phyloP scores from a whole-genome alignment of 2,329 filamentous ascomycete species.

The Colletotrichum higginsianum region DNA sequence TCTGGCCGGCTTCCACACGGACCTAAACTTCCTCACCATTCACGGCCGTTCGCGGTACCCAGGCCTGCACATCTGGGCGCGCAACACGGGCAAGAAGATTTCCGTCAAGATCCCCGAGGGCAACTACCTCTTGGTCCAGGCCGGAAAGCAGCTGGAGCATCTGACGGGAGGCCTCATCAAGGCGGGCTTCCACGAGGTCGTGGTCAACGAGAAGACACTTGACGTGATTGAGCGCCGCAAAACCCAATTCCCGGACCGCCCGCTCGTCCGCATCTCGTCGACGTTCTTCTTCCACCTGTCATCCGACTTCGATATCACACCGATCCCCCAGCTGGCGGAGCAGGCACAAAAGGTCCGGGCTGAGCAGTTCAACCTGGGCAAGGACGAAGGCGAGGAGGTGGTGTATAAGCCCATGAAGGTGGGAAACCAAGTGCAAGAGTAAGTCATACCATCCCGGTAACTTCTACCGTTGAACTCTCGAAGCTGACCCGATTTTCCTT shows the following conservation, averaged over 20 bases:
- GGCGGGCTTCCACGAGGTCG: constrained; percentile 74
- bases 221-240: constrained; percentile 61
- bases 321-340: constrained; percentile 64
- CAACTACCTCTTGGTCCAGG: constrained; percentile 73
- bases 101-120: constrained; percentile 71
- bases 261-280: constrained; percentile 70
- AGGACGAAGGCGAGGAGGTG: constrained; percentile 67
- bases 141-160: constrained; percentile 75
- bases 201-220: constrained; percentile 68
- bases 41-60: constrained; percentile 75
- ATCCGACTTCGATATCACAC: constrained; percentile 69
- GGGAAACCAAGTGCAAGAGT: constrained; percentile 71
- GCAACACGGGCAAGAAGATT: constrained; percentile 73
- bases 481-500: not conserved
- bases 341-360: constrained; percentile 61
- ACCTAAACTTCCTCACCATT: constrained; percentile 76
- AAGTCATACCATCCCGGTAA: constrained; percentile 46
- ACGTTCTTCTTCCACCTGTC: constrained; percentile 74
- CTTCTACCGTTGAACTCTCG: not conserved
- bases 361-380: constrained; percentile 63
- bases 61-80: constrained; percentile 74
- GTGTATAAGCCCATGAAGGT: constrained; percentile 70
- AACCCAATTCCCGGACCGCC: constrained; percentile 61
- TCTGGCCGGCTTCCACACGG: constrained; percentile 75
- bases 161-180: constrained; percentile 73